Evolutionary conservation across 768 basidiomycete species (phyloP), one percentile per base, ranked within the genome.

Genomic region (Tulasnella sp.): DNA sequence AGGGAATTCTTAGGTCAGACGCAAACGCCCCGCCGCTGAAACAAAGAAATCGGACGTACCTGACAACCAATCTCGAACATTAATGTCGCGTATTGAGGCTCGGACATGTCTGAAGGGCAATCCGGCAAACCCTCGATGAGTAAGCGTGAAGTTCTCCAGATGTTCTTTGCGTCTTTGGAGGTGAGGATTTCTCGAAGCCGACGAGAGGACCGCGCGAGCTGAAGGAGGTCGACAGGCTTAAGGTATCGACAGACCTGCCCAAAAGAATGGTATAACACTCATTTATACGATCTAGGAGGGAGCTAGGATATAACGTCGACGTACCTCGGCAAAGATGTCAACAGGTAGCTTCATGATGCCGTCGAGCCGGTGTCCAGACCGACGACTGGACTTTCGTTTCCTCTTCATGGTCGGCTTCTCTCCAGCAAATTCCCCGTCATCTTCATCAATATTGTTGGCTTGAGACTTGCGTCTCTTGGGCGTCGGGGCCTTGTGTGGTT

Each of bases 241-340:
- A 77, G 64, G 29, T 68, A 54, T 31, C 17, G 25, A 40, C 64
- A 76, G 37, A 77, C 52, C 77, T 77, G 40, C 19, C n/a, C n/a
- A n/a, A 36, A 67, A 8, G 64, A 36, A 67, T n/a, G 25, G 64
- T 8, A n/a, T 36, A 67, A 36, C n/a, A 67, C 64, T 67, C 9
- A n/a, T 25, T 25, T 69, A 8, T 15, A 4, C 67, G 9, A 19
- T 17, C 11, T 39, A 19, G 8, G 25, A 19, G 11, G 64, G 17
- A 25, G 34, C 6, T 19, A 5, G 15, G 11, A 68, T 19, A 3
- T 1, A 64, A 17, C 5, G 1, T 54, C 3, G 52, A 68, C 77
- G 67, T 29, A 78, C 77, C 38, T 78, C 77, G 3, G 70, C 77
- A 34, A 78, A 78, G 67, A 78, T 72, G 54, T 78, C 77, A 19